These are phyloP conservation scores for Cyberlindnera euphorbiiphila DNA, from an alignment of 805 yeast genomes.

Conservation along the genomic window DNA sequence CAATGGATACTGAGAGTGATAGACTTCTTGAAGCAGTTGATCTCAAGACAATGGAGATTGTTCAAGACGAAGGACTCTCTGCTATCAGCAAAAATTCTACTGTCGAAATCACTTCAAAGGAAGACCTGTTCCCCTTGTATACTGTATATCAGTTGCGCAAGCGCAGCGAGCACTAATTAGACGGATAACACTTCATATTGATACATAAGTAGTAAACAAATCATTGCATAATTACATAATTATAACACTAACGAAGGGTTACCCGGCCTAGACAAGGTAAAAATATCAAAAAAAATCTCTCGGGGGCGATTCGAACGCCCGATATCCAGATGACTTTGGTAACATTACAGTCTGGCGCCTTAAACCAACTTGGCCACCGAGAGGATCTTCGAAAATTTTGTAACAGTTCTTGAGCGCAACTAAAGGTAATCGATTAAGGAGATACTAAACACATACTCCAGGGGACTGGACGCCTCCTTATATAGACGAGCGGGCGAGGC, in stretches of 20 bases:
- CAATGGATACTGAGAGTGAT: conserved; percentile 32
- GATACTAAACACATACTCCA: too few species aligned
- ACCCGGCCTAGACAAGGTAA: background rate
- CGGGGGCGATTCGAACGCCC: conserved; percentile 51
- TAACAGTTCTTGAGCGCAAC: too few species aligned
- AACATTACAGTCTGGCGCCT: conserved; percentile 42
- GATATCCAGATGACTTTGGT: conserved; percentile 41
- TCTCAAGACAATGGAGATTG: conserved; percentile 30
- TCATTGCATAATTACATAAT: background rate
- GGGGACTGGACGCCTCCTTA: too few species aligned
- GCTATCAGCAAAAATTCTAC: conserved; percentile 17
- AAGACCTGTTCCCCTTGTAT: conserved; percentile 43
- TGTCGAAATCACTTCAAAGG: conserved; percentile 23
- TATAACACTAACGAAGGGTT: background rate
- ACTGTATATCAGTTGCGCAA: conserved; percentile 51
- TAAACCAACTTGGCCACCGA: conserved; percentile 44
- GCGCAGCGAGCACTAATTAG: conserved; percentile 54
- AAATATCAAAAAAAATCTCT: conserved; percentile 34
- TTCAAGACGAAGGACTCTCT: conserved; percentile 27
- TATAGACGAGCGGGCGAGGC: too few species aligned
- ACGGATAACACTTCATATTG: background rate
- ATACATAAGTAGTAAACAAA: background rate
- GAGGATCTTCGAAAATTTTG: too few species aligned
- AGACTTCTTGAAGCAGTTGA: conserved; percentile 16
- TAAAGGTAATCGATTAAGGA: too few species aligned